Percentiles rank a stretch among this genome's conserved stretches.
Conservation (phyloP, 495 filamentous ascomycete genomes). For the Penicillium simplicissimum region DNA sequence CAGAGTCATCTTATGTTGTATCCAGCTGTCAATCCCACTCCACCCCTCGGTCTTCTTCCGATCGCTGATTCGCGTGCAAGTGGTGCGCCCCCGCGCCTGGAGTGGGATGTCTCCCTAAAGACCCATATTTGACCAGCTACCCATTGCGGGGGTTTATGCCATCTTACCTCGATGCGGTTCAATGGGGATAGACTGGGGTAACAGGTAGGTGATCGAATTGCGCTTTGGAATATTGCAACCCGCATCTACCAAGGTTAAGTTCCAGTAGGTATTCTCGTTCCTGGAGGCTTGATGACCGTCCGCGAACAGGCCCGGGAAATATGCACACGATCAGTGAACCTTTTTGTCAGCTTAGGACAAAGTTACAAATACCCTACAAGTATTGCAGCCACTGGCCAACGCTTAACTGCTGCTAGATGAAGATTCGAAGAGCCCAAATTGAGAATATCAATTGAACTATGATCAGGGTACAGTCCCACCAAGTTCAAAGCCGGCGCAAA, state of each 20-base stretch:
- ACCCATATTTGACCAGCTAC: neutral
- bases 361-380: neutral
- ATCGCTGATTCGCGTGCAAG: constrained; percentile 3
- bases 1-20: constrained; percentile 6
- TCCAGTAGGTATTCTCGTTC: too few relatives aligned
- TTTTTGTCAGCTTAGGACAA: neutral
- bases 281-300: too few relatives aligned
- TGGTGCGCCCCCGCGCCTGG: constrained; percentile 3
- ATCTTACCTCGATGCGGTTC: neutral
- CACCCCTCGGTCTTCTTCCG: constrained; percentile 2
- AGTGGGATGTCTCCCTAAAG: constrained; percentile 2
- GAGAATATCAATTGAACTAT: neutral
- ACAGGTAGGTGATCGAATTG: too few relatives aligned
- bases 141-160: neutral
- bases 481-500: neutral
- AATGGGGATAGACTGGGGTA: too few relatives aligned
- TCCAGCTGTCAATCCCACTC: constrained; percentile 8
- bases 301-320: too few relatives aligned
- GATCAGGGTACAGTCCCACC: neutral
- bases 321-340: neutral
- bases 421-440: neutral
- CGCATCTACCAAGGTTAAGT: too few relatives aligned
- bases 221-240: too few relatives aligned
- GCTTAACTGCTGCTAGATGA: neutral
- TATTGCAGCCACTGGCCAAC: neutral